phyloP scores from a whole-genome alignment of 2,329 filamentous ascomycete species.

The Aureobasidium sp. region DNA sequence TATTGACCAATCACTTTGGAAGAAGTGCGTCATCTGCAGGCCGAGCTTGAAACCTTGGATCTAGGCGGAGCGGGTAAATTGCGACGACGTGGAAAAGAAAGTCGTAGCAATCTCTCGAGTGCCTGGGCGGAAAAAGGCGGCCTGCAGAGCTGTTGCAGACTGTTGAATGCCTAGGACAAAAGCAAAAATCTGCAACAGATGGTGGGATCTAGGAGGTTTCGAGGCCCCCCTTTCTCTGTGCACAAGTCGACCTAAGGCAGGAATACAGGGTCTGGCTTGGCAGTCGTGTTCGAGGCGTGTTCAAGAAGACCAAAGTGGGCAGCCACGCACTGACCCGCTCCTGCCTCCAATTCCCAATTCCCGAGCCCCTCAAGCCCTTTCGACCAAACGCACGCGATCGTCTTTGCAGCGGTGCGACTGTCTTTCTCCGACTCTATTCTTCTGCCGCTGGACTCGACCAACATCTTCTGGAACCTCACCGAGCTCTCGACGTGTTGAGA shows the following conservation, averaged over 20 bases:
- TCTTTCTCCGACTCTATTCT: too few relatives aligned
- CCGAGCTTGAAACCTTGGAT: conserved; percentile 3
- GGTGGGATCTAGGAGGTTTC: background rate
- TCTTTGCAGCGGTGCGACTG: too few relatives aligned
- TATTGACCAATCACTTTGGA: conserved; percentile 1
- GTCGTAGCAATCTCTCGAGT: background rate
- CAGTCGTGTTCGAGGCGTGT: background rate
- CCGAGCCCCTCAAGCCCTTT: conserved; percentile 8
- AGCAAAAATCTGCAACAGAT: background rate
- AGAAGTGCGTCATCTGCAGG: background rate
- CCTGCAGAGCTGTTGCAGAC: background rate
- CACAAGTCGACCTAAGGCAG: background rate
- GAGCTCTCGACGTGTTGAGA: too few relatives aligned
- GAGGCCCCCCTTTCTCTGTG: background rate
- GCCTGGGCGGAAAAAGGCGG: background rate
- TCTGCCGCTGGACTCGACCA: background rate
- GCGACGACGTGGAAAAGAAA: background rate
- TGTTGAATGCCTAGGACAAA: background rate
- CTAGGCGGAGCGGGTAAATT: conserved; percentile 6
- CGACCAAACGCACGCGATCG: too few relatives aligned
- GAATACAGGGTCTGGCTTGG: conserved; percentile 1
- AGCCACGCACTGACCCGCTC: conserved; percentile 1
- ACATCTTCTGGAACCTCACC: too few relatives aligned
- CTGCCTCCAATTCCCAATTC: conserved; percentile 3
- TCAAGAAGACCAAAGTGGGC: background rate